Conservation (phyloP, 148 eudicot genomes). For the Fagopyrum tataricum region DNA sequence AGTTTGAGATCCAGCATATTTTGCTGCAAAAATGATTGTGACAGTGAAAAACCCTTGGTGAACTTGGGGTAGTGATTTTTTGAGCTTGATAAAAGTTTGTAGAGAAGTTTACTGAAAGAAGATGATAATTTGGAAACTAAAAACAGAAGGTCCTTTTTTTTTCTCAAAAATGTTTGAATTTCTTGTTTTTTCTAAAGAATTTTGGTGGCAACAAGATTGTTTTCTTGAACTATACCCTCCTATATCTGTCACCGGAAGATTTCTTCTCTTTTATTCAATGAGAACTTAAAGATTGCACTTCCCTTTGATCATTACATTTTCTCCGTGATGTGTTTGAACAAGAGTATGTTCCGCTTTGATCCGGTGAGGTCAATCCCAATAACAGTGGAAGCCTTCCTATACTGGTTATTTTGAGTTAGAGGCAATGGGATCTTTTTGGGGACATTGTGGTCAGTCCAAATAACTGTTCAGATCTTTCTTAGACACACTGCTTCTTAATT, state of each 20-base stretch:
- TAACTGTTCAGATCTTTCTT: not conserved
- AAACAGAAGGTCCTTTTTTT: too few species aligned
- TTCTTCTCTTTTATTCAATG: not conserved
- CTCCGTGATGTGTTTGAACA: not conserved
- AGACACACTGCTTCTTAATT: not conserved
- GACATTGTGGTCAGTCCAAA: not conserved
- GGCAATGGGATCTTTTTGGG: not conserved
- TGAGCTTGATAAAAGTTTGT: too few species aligned
- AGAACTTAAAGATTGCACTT: not conserved
- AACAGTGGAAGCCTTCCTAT: not conserved
- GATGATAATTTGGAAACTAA: too few species aligned
- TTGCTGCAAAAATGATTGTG: too few species aligned
- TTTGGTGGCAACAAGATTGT: too few species aligned
- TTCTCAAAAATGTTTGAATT: too few species aligned
- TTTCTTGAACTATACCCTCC: not conserved
- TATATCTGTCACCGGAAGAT: not conserved
- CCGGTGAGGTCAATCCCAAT: not conserved
- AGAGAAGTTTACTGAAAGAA: too few species aligned
- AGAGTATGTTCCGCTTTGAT: not conserved
- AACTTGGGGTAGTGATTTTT: too few species aligned
- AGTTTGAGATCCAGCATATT: too few species aligned
- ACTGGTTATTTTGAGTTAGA: not conserved
- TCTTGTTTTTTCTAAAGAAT: too few species aligned
- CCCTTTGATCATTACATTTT: not conserved
- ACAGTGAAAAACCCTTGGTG: too few species aligned